phyloP scores from a whole-genome alignment of 1,139 yeast species.

The Citeromyces siamensis region DNA sequence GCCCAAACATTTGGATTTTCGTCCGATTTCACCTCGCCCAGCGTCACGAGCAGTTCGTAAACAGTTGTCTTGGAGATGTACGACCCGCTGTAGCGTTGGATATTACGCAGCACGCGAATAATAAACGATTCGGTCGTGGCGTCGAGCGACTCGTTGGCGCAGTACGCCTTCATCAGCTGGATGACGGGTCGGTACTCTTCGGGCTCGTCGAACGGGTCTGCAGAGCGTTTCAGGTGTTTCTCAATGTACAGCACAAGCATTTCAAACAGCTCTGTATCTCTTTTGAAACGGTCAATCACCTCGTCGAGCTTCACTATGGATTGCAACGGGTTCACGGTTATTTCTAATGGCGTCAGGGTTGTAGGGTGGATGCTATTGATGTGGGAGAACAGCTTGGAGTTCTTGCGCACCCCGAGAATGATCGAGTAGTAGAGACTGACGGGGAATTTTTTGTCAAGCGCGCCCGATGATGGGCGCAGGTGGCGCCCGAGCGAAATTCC shows the following conservation, averaged over 20 bases:
- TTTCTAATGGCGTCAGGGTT: constrained; percentile 29
- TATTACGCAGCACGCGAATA: constrained; percentile 17
- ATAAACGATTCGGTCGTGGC: constrained; percentile 27
- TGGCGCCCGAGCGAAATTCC: constrained; percentile 17
- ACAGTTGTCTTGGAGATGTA: constrained; percentile 37
- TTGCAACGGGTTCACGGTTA: constrained; percentile 32
- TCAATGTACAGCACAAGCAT: constrained; percentile 15
- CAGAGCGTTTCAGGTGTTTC: constrained; percentile 5
- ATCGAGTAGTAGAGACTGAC: constrained; percentile 28
- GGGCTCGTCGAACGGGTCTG: constrained; percentile 13
- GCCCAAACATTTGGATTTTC: constrained; percentile 39
- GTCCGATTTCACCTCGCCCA: constrained; percentile 18
- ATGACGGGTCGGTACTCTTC: constrained; percentile 23
- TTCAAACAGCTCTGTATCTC: constrained; percentile 14
- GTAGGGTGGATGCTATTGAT: constrained; percentile 5
- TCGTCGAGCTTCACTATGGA: constrained; percentile 20
- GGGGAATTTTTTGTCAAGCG: constrained; percentile 8
- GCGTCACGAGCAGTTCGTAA: constrained; percentile 28
- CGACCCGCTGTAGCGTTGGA: constrained; percentile 14
- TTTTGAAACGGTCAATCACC: constrained; percentile 22
- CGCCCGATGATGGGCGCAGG: constrained; percentile 10
- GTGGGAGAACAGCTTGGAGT: constrained; percentile 29
- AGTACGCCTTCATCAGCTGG: constrained; percentile 32
- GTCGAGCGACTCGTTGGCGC: constrained; percentile 32
- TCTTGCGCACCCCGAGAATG: constrained; percentile 32